These are phyloP conservation scores for Penicillium goetzii DNA, from an alignment of 495 filamentous ascomycete genomes.

Conservation along the genomic window DNA sequence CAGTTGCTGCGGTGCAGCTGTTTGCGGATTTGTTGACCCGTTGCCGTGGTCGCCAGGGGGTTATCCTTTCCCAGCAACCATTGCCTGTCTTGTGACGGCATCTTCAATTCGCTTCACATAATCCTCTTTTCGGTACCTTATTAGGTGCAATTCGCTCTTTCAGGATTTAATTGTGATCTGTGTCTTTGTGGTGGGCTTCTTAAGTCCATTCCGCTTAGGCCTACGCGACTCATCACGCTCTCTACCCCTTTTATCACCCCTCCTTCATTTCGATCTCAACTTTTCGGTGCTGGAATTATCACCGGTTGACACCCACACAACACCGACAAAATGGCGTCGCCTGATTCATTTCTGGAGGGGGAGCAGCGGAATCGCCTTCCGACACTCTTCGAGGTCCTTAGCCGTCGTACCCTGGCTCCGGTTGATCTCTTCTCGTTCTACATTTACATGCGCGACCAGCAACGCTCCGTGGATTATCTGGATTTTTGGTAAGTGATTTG, in stretches of 20 bases:
- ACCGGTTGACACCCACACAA: slow-evolving; percentile 18
- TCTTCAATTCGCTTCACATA: slow-evolving; percentile 17
- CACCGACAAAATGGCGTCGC: slow-evolving; percentile 39
- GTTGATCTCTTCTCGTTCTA: slow-evolving; percentile 99
- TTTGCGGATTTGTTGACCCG: slow-evolving; percentile 9
- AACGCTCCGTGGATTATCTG: slow-evolving; percentile 94
- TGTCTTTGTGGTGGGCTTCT: slow-evolving; percentile 19
- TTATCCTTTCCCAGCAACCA: slow-evolving; percentile 12
- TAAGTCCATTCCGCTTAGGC: slow-evolving; percentile 8
- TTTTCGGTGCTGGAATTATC: slow-evolving; percentile 29
- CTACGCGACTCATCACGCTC: slow-evolving; percentile 23
- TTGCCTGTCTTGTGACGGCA: slow-evolving; percentile 22
- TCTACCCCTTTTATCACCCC: slow-evolving; percentile 28
- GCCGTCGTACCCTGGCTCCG: slow-evolving; percentile 84
- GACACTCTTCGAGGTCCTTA: slow-evolving; percentile 92
- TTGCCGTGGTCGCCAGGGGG: slow-evolving; percentile 15
- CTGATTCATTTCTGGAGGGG: slow-evolving; percentile 36
- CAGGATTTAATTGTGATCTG: slow-evolving; percentile 4
- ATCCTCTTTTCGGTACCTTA: slow-evolving; percentile 19
- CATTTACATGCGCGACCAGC: slow-evolving; percentile 99
- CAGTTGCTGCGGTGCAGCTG: slow-evolving; percentile 20
- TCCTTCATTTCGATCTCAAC: slow-evolving; percentile 20
- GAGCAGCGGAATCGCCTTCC: slow-evolving; percentile 80
- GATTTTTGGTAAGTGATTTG: slow-evolving; percentile 84
- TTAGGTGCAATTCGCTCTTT: slow-evolving; percentile 10